A percentile compares a stretch with the other conserved stretches of the same genome.
These are phyloP conservation scores for Gracilaria domingensis DNA, from an alignment of 23 red algal genomes.

Conservation along the genomic window DNA sequence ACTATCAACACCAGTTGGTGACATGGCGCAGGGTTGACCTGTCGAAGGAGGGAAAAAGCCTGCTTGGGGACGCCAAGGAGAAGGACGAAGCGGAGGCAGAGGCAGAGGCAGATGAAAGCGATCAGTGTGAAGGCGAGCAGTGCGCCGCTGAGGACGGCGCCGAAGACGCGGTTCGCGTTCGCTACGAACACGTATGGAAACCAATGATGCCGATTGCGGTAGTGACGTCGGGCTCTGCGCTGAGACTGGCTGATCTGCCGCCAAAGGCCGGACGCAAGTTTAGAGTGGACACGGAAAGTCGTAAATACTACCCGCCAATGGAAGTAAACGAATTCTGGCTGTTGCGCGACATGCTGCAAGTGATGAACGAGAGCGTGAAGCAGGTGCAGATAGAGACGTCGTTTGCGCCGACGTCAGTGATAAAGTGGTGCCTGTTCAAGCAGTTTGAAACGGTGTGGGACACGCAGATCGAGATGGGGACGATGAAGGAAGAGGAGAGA, in stretches of 20 bases:
- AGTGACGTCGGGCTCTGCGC: background rate
- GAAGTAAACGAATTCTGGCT: slow-evolving; percentile 86
- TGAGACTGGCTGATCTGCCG: slow-evolving; percentile 57
- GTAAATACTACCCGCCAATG: slow-evolving; percentile 71
- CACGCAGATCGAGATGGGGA: slow-evolving; percentile 67
- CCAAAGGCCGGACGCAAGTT: slow-evolving; percentile 23
- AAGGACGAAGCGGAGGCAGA: background rate
- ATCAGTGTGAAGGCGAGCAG: background rate
- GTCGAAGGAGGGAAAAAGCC: slow-evolving; percentile 48
- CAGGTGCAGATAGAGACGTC: slow-evolving; percentile 65
- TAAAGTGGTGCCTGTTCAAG: slow-evolving; percentile 55
- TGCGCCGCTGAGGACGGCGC: background rate
- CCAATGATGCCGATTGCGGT: slow-evolving; percentile 45
- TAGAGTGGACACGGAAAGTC: slow-evolving; percentile 33
- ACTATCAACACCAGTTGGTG: slow-evolving; percentile 51
- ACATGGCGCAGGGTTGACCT: slow-evolving; percentile 54
- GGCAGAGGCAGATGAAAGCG: background rate
- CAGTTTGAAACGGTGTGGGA: slow-evolving; percentile 84
- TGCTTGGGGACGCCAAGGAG: slow-evolving; percentile 17
- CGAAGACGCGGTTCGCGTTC: background rate
- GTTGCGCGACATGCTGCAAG: slow-evolving; percentile 52
- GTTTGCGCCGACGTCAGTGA: slow-evolving; percentile 63
- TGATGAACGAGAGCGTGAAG: slow-evolving; percentile 64
- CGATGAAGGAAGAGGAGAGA: slow-evolving; percentile 52
- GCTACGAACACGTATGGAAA: slow-evolving; percentile 69